Evolutionary conservation across 1,139 yeast species (phyloP), one percentile per base, ranked within the genome.

Genomic region (Lodderomyces orthopsilosis): DNA sequence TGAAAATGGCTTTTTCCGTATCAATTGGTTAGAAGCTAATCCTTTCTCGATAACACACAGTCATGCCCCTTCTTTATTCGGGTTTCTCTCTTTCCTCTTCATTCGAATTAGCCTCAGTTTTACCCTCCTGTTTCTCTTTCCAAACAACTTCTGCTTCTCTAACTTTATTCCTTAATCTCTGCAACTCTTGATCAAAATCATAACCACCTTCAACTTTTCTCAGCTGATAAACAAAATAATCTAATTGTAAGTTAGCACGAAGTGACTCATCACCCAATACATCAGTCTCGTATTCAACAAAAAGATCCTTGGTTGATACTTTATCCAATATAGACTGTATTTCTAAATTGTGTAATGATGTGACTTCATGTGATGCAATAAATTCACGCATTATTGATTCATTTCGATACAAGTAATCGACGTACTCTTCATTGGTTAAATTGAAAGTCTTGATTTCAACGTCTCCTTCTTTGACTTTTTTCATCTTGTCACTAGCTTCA

Each of bases 341-440:
- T 10, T 30, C 34, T 5, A 30, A 15, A 17, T 30, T 30, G 48
- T 71, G 77, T 24, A 63, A 53, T 5, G 46, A 52, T 2, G 76
- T 69, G 4, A 58, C 37, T n/a, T 63, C 58, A 26, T 59, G 51
- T 1, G 67, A 57, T n/a, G 57, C 41, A 30, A 66, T 42, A 51
- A 64, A 71, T 48, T 69, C 72, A 13, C 57, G 41, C 19, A 70
- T 48, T 2, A 58, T 15, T 2, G 55, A 54, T 22, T 52, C 50
- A 32, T 62, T 48, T 3, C 49, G 50, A 21, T 51, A 47, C 23
- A 69, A 49, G 35, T 62, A 57, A 17, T 59, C 54, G 14, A 62
- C 41, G 47, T 60, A 67, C 41, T 70, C 67, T 5, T 62, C 57
- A 35, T 64, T 68, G 2, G 51, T 44, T 41, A 69, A 59, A 32